Evolutionary conservation across 805 yeast genomes (phyloP).

Genomic region (Cyberlindnera xylosilytica): DNA sequence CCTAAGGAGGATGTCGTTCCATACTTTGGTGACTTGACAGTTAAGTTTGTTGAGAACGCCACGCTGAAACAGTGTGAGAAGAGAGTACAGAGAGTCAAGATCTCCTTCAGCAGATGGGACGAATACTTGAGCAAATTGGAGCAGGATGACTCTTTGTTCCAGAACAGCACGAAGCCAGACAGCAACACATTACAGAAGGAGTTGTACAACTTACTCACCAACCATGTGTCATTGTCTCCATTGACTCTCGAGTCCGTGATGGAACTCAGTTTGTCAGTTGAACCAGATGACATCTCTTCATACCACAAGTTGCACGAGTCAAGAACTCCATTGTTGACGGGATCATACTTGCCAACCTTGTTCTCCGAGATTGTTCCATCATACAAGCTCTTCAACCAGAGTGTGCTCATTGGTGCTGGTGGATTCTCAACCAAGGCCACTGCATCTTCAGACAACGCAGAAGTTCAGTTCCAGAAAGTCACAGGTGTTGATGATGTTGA

Average conservation of each 20-base stretch:
- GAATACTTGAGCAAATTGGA: conserved; percentile 54
- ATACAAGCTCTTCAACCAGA: conserved; percentile 54
- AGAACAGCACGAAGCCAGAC: conserved; percentile 21
- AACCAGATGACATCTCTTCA: conserved; percentile 53
- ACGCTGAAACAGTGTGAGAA: conserved; percentile 57
- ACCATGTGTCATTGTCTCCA: conserved; percentile 38
- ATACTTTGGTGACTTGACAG: conserved; percentile 81
- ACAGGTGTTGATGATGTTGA: conserved; percentile 50
- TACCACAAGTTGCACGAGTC: conserved; percentile 43
- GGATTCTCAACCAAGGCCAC: conserved; percentile 31
- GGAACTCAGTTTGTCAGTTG: conserved; percentile 60
- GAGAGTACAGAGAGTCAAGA: conserved; percentile 62
- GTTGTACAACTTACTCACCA: conserved; percentile 44
- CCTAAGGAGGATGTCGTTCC: conserved; percentile 81
- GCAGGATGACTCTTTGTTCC: conserved; percentile 35
- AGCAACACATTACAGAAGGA: conserved; percentile 35
- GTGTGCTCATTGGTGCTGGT: conserved; percentile 52
- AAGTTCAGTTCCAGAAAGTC: conserved; percentile 24
- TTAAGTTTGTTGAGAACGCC: conserved; percentile 35
- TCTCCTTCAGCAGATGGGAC: conserved; percentile 81
- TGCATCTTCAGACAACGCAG: neutral
- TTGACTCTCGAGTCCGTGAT: conserved; percentile 52
- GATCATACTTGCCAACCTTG: conserved; percentile 61
- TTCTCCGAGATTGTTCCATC: conserved; percentile 56
- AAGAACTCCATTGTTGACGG: conserved; percentile 55